These are phyloP conservation scores for Vicia sativa DNA, from an alignment of 306 rosid species.

Conservation along the genomic window DNA sequence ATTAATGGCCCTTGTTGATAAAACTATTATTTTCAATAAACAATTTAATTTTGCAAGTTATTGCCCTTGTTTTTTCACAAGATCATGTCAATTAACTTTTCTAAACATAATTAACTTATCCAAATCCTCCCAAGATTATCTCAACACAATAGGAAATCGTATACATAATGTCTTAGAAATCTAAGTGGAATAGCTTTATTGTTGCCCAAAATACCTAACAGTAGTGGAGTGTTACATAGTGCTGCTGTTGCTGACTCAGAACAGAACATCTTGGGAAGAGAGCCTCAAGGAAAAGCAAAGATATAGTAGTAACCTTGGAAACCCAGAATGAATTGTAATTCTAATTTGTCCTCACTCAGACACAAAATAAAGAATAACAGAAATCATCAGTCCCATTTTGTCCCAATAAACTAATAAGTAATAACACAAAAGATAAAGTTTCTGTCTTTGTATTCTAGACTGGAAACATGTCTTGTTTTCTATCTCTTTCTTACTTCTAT, in stretches of 20 bases:
- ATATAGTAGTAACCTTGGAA: slow-evolving; percentile 57
- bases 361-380: slow-evolving; percentile 74
- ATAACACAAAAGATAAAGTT: slow-evolving; percentile 79
- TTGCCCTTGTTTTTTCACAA: background rate
- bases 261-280: slow-evolving; percentile 76
- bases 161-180: slow-evolving; percentile 1
- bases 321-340: slow-evolving; percentile 63
- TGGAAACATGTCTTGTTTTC: slow-evolving; percentile 67
- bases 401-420: slow-evolving; percentile 56
- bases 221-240: slow-evolving; percentile 7
- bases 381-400: slow-evolving; percentile 61
- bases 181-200: slow-evolving; percentile 44
- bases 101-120: background rate
- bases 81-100: background rate
- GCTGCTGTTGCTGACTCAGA: slow-evolving; percentile 52
- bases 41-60: background rate
- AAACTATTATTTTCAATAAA: too few relatives aligned
- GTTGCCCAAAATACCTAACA: background rate
- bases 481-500: too few relatives aligned
- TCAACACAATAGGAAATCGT: slow-evolving; percentile 1
- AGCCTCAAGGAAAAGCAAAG: slow-evolving; percentile 57
- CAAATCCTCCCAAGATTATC: background rate
- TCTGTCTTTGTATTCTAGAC: slow-evolving; percentile 96
- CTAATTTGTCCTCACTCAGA: slow-evolving; percentile 51
- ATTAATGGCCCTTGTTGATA: too few relatives aligned